Evolutionary conservation across 164 flowering plant species (phyloP), one percentile per base, ranked within the genome.

Genomic region (Nymphaea colorata): DNA sequence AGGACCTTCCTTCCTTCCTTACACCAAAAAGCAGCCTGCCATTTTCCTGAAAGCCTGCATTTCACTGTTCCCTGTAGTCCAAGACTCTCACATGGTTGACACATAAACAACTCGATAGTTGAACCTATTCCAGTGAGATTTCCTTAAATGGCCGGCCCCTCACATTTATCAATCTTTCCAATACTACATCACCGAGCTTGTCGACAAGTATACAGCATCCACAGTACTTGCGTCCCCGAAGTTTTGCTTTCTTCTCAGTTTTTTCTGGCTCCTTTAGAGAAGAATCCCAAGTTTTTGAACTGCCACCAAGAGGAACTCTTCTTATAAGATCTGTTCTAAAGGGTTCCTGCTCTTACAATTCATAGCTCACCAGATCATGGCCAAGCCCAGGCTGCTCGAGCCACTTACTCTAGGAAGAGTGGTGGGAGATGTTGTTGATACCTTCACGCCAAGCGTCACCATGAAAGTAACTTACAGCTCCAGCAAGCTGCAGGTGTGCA

Each of bases 371-470:
- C 36, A 25, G 36, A 25, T 1, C 36, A 15, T 51, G 14, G 57
- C 57, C 61, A 80, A 79, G 85, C 78, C 85, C 65, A 81, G 77
- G 68, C 53, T 62, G 65, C 43, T 74, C 59, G 84, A 83, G 12
- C 89, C 89, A 61, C 86, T 85, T 36, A 73, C 66, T 2, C 82
- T 83, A 57, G 83, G 85, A 47, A 73, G 84, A 69, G 89, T 85
- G 65, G 69, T 85, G 41, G 86, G 86, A 68, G 89, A 85, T 74
- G 86, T 85, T 45, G 70, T 85, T 59, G 89, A 85, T 64, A 57
- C 72, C 59, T 80, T 85, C 75, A 42, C 64, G 45, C 80, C 79
- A 67, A 71, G 68, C 15, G 70, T 80, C 11, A 76, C 75, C 64
- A 85, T 85, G 84, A 43, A 74, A 59, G 85, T 85, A 12, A 78